Evolutionary conservation across 805 yeast genomes (phyloP), one percentile per base, ranked within the genome.

Genomic region (Pichia nakasei): DNA sequence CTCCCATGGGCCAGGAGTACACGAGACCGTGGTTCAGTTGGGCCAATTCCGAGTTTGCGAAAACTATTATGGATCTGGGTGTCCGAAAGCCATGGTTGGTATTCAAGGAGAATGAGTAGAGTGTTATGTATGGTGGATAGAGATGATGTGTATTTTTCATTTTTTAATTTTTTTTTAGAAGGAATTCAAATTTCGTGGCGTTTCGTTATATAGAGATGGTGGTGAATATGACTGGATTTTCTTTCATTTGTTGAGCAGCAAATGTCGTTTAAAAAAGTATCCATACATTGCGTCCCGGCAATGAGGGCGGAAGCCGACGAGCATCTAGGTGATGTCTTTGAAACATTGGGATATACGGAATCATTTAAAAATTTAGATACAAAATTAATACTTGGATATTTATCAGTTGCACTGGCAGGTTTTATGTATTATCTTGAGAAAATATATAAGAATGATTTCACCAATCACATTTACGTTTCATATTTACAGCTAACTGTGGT

Each of bases 21-120:
- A 84, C 95, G 0, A 67, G 96, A 47, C 76, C 93, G 3, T 87
- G 96, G 96, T 88, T 88, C 66, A 82, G 95, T 5, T 87, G 96
- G 96, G 84, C 94, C 52, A 87, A 87, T 58, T 79, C 94, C 1
- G 96, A 88, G 61, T 85, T 87, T 64, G 96, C 88, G 19, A 85
- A 85, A 60, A 82, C 94, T 1, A 80, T 87, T n/a, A 59, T 87
- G 38, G 82, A 85, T 53, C 64, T 87, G 48, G 88, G 91, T 2
- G 64, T 71, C 46, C 66, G 83, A 41, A 84, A 82, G 56, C 95
- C 95, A 0, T 75, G 82, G 54, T 63, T 85, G 50, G 32, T 29
- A 15, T 29, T 29, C 17, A n/a, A 29, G 12, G 32, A 24, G 9
- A 24, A 24, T 6, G 12, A 4, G 12, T 24, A 8, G 12, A 24